Conservation (phyloP, 306 rosid genomes). For the Pyrus pyrifolia region DNA sequence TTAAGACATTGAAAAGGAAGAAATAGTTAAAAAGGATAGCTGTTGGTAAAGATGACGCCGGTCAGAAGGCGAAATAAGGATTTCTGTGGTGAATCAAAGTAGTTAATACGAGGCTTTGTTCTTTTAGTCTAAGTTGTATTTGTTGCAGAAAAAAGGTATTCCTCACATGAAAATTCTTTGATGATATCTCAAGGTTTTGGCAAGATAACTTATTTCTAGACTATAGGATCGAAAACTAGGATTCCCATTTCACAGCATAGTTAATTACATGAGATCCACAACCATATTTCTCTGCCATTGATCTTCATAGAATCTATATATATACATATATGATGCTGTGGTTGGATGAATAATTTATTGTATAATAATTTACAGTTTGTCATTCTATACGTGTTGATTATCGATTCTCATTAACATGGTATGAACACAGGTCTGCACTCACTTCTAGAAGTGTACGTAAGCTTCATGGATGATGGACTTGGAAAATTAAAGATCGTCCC, state of each 20-base stretch:
- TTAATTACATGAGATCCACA: background rate
- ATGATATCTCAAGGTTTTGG: background rate
- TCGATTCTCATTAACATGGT: background rate
- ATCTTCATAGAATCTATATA: background rate
- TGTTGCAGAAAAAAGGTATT: background rate
- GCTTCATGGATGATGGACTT: conserved; percentile 72
- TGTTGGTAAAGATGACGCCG: background rate
- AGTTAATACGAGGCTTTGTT: background rate
- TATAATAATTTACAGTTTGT: background rate
- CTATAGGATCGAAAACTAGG: background rate
- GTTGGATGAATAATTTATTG: background rate
- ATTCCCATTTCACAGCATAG: background rate
- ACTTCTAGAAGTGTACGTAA: conserved; percentile 10
- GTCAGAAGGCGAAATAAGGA: background rate
- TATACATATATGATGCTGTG: background rate
- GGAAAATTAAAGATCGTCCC: conserved; percentile 58
- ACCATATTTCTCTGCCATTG: background rate
- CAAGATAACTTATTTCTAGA: background rate
- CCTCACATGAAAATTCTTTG: background rate
- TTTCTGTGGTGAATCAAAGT: background rate
- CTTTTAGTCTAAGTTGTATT: background rate
- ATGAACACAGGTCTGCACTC: background rate
- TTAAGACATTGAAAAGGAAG: background rate
- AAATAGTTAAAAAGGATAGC: background rate
- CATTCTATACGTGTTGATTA: background rate